Conservation (phyloP, 78 protist genomes). For the Monosiga brevicollis region DNA sequence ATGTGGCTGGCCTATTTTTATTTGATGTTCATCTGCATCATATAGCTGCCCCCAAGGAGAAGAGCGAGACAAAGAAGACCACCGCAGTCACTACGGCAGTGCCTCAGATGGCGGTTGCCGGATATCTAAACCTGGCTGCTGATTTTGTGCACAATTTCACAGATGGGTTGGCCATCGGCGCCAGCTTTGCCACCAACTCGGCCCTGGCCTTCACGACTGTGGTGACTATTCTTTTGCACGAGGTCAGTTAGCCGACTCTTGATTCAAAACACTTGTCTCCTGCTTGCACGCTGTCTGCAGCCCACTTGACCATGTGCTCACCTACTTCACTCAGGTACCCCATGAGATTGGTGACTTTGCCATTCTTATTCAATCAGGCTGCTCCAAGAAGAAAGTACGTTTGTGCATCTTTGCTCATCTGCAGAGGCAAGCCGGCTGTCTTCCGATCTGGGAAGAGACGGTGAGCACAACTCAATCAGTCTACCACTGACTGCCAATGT, state of each 20-base stretch:
- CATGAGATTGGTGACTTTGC: conserved; percentile 68
- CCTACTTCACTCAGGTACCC: too few relatives aligned
- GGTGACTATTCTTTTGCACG: conserved; percentile 44
- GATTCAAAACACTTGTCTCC: too few relatives aligned
- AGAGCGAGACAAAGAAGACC: too few relatives aligned
- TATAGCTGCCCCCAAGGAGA: too few relatives aligned
- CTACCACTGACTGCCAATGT: not conserved
- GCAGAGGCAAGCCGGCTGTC: too few relatives aligned
- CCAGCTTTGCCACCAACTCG: conserved; percentile 16
- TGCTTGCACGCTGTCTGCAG: conserved; percentile 1
- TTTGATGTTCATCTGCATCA: too few relatives aligned
- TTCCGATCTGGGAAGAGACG: too few relatives aligned
- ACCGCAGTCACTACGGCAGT: too few relatives aligned
- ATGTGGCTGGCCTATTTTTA: too few relatives aligned
- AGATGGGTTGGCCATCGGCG: conserved; percentile 60
- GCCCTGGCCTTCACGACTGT: conserved; percentile 25
- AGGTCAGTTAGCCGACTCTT: too few relatives aligned
- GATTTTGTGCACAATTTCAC: conserved; percentile 57
- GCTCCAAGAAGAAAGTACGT: not conserved
- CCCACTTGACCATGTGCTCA: too few relatives aligned
- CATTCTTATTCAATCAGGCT: conserved; percentile 42
- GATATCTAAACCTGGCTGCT: conserved; percentile 38
- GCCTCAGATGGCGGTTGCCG: not conserved
- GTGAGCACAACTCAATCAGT: not conserved
- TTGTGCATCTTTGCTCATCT: not conserved